Evolutionary conservation across 2,329 filamentous ascomycete species (phyloP), one percentile per base, ranked within the genome.

Genomic region (Pleurostoma richardsiae): DNA sequence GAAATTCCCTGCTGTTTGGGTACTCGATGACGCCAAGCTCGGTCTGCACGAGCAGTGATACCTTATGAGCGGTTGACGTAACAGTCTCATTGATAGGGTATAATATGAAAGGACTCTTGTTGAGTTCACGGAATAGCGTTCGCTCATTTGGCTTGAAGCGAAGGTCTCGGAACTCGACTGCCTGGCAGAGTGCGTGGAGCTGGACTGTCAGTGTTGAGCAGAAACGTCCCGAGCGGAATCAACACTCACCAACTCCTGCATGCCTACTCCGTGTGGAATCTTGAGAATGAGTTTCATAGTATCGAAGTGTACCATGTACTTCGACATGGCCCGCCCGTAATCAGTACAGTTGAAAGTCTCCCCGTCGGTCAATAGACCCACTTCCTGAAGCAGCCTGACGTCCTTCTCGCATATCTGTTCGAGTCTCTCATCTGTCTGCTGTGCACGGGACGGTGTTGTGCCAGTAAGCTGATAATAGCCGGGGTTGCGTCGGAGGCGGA

Each of bases 271-370:
- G 1, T 68, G 63, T n/a, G 79, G 76, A 44, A 94, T 71, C 0
- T 70, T 70, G 40, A 92, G 67, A 10, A 95, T 72, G 1, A 73
- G 62, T 55, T 82, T 85, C 88, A 94, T 95, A 0, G 88, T 94
- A 36, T 85, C 77, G 55, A 91, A 91, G 27, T 80, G 80, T 3
- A 94, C 71, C 68, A 89, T 92, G 61, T 92, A 95, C 42, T 82
- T 79, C 40, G 88, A 86, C 89, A 95, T 95, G 4, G 85, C 85
- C 47, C 85, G 76, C 2, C 89, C 89, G 57, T 86, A 88, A 42
- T 84, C 80, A 0, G 87, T 92, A 40, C 80, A 82, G 29, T 67
- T 71, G 42, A 92, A 74, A 4, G 65, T 65, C 0, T 70, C 62
- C 2, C 64, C 60, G 26, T 62, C 50, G 2, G 71, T 72, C 10